Evolutionary conservation across 352 stramenopile genomes (phyloP), one percentile per base, ranked within the genome.

Genomic region (Phytopythium ostracodes): DNA sequence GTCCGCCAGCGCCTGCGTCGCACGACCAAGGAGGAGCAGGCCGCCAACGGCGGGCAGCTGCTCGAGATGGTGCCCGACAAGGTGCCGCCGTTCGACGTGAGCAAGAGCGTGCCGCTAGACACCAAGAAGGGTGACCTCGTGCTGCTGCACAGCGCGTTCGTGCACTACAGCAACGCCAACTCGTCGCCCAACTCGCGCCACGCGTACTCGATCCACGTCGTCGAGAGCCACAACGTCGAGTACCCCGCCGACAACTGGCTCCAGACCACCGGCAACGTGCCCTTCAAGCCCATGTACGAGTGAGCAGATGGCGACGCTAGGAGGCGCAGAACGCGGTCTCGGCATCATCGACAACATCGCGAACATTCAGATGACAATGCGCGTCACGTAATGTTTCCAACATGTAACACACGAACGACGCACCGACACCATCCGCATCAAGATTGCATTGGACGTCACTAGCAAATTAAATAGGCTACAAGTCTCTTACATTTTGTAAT

Each of bases 161-260:
- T 98, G 72, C 96, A 99, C 84, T 94, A 95, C 57, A 98, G 88
- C 58, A 84, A 98, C 24, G 88, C 92, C n/a, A 99, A 99, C 68
- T 82, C 66, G 50, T 98, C 90, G 24, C 50, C 75, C 1, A 67
- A 78, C 43, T 96, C 87, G 63, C 84, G 96, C 57, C 96, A 98
- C 72, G 97, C 96, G 25, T 99, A 98, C 82, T 94, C 97, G 65
- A 83, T 99, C 43, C 96, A 99, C 74, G 79, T 98, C 20, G 84
- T 99, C 29, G 95, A 99, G 74, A 97, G 92, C 40, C 72, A 89
- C 29, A 71, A 87, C 20, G 88, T 89, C 29, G 40, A 59, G 24
- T 99, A 97, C 73, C 90, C 89, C 4, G 66, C 68, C 15, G 81
- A 89, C 50, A 99, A 99, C 68, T 99, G 96, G 96, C 78, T 99